Evolutionary conservation across 139 green algal genomes (phyloP).

Genomic region (Micromonas pusilla): DNA sequence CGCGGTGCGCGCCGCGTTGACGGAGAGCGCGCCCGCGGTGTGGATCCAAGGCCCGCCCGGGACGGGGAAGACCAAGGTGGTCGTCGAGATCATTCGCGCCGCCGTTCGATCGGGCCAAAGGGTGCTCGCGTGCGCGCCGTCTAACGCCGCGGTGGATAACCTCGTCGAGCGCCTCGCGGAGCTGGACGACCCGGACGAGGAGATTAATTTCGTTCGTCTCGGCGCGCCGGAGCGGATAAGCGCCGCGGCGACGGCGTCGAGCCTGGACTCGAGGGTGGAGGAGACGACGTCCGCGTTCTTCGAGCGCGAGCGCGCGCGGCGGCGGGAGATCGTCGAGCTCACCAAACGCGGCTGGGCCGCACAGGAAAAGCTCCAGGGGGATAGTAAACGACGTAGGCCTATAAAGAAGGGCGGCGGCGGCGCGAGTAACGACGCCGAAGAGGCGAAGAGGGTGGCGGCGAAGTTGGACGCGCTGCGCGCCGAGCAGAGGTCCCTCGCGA

Average conservation of each 20-base stretch:
- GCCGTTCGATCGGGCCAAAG: slow-evolving; percentile 26
- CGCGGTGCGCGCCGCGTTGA: background rate
- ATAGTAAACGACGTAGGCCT: background rate
- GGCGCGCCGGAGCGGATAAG: slow-evolving; percentile 18
- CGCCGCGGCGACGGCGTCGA: background rate
- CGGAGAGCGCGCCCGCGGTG: background rate
- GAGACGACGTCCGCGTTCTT: background rate
- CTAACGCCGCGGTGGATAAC: slow-evolving; percentile 42
- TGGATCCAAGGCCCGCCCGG: slow-evolving; percentile 43
- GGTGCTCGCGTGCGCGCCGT: slow-evolving; percentile 37
- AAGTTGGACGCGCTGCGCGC: background rate
- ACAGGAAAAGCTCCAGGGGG: background rate
- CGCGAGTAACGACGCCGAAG: background rate
- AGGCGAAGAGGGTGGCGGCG: background rate
- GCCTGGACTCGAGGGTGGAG: background rate
- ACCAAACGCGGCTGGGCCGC: background rate
- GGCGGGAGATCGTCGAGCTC: background rate
- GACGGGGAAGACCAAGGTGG: slow-evolving; percentile 43
- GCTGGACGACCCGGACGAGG: background rate
- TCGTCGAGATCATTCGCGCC: slow-evolving; percentile 31
- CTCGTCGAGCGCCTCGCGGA: slow-evolving; percentile 33
- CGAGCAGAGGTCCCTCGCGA: background rate
- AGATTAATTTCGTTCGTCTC: slow-evolving; percentile 10
- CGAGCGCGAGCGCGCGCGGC: background rate
- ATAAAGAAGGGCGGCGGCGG: background rate